Evolutionary conservation across 441 rosid species (phyloP).

Genomic region (Pelargonium fulgidum): DNA sequence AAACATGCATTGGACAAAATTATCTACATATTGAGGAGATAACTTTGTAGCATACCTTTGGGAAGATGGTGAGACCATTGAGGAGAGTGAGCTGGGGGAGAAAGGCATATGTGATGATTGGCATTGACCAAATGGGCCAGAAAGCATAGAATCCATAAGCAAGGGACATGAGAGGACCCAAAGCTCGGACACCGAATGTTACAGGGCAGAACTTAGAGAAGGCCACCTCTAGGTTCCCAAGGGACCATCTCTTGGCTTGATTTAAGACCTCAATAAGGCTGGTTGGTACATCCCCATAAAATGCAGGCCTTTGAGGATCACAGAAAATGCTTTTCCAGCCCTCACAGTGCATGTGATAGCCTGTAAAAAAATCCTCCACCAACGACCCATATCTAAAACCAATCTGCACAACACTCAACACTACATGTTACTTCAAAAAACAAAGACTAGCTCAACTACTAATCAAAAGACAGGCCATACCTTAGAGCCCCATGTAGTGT

Average conservation of each 20-base stretch:
- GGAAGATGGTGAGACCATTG: conserved; percentile 38
- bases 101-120: conserved; percentile 39
- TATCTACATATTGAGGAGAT: too few relatives aligned
- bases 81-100: conserved; percentile 59
- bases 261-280: conserved; percentile 35
- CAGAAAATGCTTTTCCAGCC: conserved; percentile 64
- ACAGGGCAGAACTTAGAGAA: conserved; percentile 38
- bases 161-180: conserved; percentile 41
- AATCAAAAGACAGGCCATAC: conserved; percentile 19
- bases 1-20: background rate
- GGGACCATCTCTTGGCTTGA: conserved; percentile 56
- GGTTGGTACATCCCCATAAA: conserved; percentile 46
- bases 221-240: conserved; percentile 49
- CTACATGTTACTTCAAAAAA: background rate
- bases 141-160: conserved; percentile 36
- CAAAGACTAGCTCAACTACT: too few relatives aligned
- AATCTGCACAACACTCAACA: conserved; percentile 30
- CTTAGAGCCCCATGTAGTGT: conserved; percentile 60
- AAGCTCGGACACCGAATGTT: conserved; percentile 30
- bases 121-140: conserved; percentile 43
- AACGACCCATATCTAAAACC: conserved; percentile 69
- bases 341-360: conserved; percentile 47
- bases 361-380: conserved; percentile 65
- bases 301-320: conserved; percentile 49
- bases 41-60: conserved; percentile 33